Evolutionary conservation across 495 filamentous ascomycete genomes (phyloP), one percentile per base, ranked within the genome.

Genomic region (Mycothermus thermophilus): DNA sequence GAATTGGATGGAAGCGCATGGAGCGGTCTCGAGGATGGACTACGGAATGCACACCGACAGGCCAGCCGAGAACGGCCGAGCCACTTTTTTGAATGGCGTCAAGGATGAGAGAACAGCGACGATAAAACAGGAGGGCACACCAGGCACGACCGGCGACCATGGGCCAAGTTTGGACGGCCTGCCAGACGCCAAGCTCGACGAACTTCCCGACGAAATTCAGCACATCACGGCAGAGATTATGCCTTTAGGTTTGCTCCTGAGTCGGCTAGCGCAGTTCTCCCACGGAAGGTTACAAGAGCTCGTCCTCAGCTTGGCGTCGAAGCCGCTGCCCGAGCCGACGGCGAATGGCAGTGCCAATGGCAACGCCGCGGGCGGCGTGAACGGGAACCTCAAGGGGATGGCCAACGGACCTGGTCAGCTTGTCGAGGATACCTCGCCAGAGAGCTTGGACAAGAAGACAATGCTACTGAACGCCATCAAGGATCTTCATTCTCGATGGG

Each of bases 361-460:
- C 34, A 37, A 10, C n/a, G 17, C 8, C 5, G 17, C 19, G 38
- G 48, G 14, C 41, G 36, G 15, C 34, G 51, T 27, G 7, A 35
- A 35, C 10, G 33, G 33, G 1, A 19, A 8, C 27, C 24, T 30
- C 3, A 43, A 43, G 15, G 30, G 40, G 16, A 27, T 18, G 15
- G 34, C 19, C 17, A 38, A 35, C 16, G 20, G 35, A 50, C 30
- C 26, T 19, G 29, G 13, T 2, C 31, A 31, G 11, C 33, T 28
- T 0, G 32, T 18, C 8, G 74, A 72, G 18, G 75, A 79, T 41
- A 71, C 67, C 27, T 76, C 74, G 1, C 48, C 62, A 5, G 71
- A 77, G 32, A 93, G 79, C 57, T 41, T 80, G 19, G 67, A 74
- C 26, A 95, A 95, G 61, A 95, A 93, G 57, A 40, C 69, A n/a